A percentile compares a stretch with the other conserved stretches of the same genome.
phyloP scores from a whole-genome alignment of 176 grass and related monocot genomes.

The Avena sativa region DNA sequence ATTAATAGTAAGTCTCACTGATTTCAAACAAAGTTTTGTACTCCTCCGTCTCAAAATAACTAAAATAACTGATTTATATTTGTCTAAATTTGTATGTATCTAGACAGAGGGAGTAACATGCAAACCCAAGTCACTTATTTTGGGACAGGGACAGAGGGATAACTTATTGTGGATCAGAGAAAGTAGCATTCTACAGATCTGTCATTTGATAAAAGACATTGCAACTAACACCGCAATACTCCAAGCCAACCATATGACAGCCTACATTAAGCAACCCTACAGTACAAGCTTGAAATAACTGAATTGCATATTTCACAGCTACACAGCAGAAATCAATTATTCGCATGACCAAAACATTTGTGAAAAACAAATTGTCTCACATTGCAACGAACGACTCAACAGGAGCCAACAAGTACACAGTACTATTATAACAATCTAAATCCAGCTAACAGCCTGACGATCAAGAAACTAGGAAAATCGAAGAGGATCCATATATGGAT shows the following conservation, averaged over 20 bases:
- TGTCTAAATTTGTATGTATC: too few relatives aligned
- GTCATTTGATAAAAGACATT: too few relatives aligned
- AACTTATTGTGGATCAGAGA: too few relatives aligned
- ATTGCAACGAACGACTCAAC: background rate
- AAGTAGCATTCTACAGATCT: too few relatives aligned
- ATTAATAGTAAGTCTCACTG: too few relatives aligned
- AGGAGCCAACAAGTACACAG: background rate
- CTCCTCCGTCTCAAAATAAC: too few relatives aligned
- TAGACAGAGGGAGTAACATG: too few relatives aligned
- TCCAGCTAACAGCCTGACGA: background rate
- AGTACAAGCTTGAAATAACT: background rate
- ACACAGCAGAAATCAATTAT: background rate
- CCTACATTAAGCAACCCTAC: background rate
- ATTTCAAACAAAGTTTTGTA: too few relatives aligned
- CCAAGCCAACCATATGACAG: background rate
- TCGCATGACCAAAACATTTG: too few relatives aligned
- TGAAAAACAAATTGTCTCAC: background rate
- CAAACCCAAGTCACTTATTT: too few relatives aligned
- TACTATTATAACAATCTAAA: conserved; percentile 7
- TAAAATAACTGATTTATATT: too few relatives aligned
- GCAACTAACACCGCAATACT: background rate
- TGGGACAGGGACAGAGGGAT: too few relatives aligned
- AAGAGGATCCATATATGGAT: conserved; percentile 46
- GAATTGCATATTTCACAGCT: background rate
- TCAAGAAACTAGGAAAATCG: conserved; percentile 18